phyloP scores from a whole-genome alignment of 2,329 filamentous ascomycete species.

The Cyphellophora europaea region DNA sequence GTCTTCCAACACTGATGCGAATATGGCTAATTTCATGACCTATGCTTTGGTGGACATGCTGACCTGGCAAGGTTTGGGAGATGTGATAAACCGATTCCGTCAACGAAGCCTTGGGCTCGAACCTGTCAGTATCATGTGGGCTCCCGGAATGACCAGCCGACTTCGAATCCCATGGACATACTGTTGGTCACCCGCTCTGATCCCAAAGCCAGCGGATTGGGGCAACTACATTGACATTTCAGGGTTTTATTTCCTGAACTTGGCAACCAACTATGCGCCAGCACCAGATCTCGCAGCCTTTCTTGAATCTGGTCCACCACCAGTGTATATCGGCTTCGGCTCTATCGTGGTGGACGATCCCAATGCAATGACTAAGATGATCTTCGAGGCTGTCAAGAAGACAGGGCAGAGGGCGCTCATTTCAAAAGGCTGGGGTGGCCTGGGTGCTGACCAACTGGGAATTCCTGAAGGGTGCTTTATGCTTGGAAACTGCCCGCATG shows the following conservation, averaged over 20 bases:
- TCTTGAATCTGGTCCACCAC: slow-evolving; percentile 57
- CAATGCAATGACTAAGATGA: slow-evolving; percentile 56
- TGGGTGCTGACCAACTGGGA: slow-evolving; percentile 60
- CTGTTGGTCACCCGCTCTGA: slow-evolving; percentile 75
- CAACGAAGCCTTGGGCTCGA: slow-evolving; percentile 66
- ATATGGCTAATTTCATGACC: slow-evolving; percentile 68
- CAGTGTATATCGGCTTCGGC: slow-evolving; percentile 74
- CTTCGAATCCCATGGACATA: slow-evolving; percentile 78
- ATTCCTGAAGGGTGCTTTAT: slow-evolving; percentile 69
- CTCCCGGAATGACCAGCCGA: slow-evolving; percentile 66
- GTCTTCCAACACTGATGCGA: slow-evolving; percentile 62
- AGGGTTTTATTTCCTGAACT: slow-evolving; percentile 65
- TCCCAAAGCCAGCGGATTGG: slow-evolving; percentile 71
- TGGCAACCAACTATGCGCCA: slow-evolving; percentile 57
- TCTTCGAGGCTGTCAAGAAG: slow-evolving; percentile 59
- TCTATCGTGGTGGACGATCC: slow-evolving; percentile 73
- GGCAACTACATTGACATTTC: slow-evolving; percentile 59
- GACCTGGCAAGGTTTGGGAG: slow-evolving; percentile 84
- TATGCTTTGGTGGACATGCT: slow-evolving; percentile 82
- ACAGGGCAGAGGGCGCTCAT: slow-evolving; percentile 66
- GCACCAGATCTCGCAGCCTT: slow-evolving; percentile 56
- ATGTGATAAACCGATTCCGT: slow-evolving; percentile 81
- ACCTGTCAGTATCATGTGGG: slow-evolving; percentile 68
- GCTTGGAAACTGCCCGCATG: slow-evolving; percentile 76
- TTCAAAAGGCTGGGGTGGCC: slow-evolving; percentile 78